Evolutionary conservation across 2,329 filamentous ascomycete genomes (phyloP).

Genomic region (Ilyonectria robusta): DNA sequence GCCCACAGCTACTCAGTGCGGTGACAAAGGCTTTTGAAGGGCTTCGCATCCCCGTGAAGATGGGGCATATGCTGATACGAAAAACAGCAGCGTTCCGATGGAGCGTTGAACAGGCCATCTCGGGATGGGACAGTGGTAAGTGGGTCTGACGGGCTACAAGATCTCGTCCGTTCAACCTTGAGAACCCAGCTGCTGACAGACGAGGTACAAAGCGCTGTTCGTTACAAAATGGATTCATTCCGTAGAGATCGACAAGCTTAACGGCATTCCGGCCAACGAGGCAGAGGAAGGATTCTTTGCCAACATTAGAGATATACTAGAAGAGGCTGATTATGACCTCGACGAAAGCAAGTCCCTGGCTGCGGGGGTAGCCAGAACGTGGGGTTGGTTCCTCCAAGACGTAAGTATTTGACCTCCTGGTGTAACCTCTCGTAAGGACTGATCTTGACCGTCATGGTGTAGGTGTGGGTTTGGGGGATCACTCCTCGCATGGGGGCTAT

Average conservation of each 20-base stretch:
- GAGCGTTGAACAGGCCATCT: slow-evolving; percentile 33
- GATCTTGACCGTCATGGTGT: slow-evolving; percentile 6
- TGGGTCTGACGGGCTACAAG: neutral
- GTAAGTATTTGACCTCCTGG: slow-evolving; percentile 7
- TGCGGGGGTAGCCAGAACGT: slow-evolving; percentile 23
- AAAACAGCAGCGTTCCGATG: slow-evolving; percentile 35
- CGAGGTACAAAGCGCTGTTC: slow-evolving; percentile 13
- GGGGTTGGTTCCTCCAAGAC: slow-evolving; percentile 29
- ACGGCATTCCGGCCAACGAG: neutral
- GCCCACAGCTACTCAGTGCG: slow-evolving; percentile 17
- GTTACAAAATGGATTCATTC: slow-evolving; percentile 35
- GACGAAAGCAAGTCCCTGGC: slow-evolving; percentile 27
- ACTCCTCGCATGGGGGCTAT: slow-evolving; percentile 30
- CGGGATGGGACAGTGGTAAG: slow-evolving; percentile 34
- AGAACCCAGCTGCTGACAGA: neutral
- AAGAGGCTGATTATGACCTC: slow-evolving; percentile 31
- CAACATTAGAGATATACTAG: slow-evolving; percentile 13
- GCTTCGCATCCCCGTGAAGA: slow-evolving; percentile 21
- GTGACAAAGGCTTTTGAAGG: slow-evolving; percentile 26
- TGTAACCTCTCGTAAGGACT: neutral
- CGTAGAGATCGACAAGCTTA: slow-evolving; percentile 15
- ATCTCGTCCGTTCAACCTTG: neutral
- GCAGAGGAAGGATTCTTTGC: slow-evolving; percentile 12
- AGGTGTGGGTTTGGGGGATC: slow-evolving; percentile 38
- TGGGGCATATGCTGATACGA: slow-evolving; percentile 30